These are phyloP conservation scores for Aspergillus carlsbadensis DNA, from an alignment of 495 filamentous ascomycete genomes.

Conservation along the genomic window DNA sequence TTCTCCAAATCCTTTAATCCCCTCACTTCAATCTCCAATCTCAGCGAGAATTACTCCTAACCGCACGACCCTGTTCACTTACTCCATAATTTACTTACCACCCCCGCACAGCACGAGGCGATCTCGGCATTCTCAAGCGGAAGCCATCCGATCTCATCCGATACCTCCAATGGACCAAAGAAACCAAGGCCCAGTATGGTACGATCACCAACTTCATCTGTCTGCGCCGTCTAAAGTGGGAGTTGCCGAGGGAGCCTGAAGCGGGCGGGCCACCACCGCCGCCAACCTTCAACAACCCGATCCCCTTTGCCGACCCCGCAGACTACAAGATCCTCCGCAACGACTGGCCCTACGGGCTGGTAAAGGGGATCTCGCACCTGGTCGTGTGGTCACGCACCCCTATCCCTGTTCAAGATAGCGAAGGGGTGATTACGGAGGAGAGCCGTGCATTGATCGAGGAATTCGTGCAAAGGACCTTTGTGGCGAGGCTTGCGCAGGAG, in stretches of 20 bases:
- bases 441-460: conserved; percentile 57
- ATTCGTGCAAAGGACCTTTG: conserved; percentile 71
- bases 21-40: conserved; percentile 4
- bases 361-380: conserved; percentile 62
- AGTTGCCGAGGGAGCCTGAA: conserved; percentile 24
- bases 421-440: conserved; percentile 74
- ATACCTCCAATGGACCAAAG: conserved; percentile 76
- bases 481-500: conserved; percentile 49
- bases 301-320: conserved; percentile 65
- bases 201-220: conserved; percentile 75
- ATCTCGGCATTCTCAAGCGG: conserved; percentile 73
- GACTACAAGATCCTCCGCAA: conserved; percentile 81
- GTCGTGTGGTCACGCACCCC: conserved; percentile 61
- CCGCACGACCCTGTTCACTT: too few relatives aligned
- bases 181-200: conserved; percentile 71
- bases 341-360: conserved; percentile 89
- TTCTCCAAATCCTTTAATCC: too few relatives aligned
- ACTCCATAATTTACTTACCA: too few relatives aligned
- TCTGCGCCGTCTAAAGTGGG: conserved; percentile 71
- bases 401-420: conserved; percentile 43
- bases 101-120: conserved; percentile 56
- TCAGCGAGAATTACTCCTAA: too few relatives aligned
- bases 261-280: neutral
- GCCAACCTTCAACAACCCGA: conserved; percentile 37
- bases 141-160: conserved; percentile 79